Conservation (phyloP, 305 asterid species). For the Solanum hybrid region DNA sequence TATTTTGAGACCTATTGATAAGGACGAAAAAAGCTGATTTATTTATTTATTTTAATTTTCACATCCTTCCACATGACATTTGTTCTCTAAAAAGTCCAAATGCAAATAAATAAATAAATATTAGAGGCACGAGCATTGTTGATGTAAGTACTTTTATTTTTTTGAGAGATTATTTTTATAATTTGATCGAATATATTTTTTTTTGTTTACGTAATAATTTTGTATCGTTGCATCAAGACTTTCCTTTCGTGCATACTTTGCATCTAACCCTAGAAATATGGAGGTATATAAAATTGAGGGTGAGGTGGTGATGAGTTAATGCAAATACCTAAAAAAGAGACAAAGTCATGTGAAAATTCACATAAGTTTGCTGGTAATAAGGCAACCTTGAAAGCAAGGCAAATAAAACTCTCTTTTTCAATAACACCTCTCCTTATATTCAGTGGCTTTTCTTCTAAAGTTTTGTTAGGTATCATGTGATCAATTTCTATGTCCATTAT, state of each 20-base stretch:
- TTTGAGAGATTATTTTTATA: rapidly evolving
- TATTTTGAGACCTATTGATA: neutral
- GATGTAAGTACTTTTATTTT: neutral
- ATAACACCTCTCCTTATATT: neutral
- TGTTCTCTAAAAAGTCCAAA: neutral
- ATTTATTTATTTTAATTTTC: neutral
- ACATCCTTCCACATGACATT: neutral
- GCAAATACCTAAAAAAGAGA: slow-evolving; percentile 11
- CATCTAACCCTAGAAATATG: neutral
- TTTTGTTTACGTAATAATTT: neutral
- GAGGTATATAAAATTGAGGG: neutral
- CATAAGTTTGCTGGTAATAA: slow-evolving; percentile 6
- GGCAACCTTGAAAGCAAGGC: slow-evolving; percentile 13
- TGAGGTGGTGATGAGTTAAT: slow-evolving; percentile 13
- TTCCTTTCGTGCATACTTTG: neutral
- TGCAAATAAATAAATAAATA: neutral
- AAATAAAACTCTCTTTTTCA: slow-evolving; percentile 9
- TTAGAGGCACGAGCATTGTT: neutral
- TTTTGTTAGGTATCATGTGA: slow-evolving; percentile 13
- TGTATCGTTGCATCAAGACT: neutral
- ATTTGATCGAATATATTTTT: rapidly evolving
- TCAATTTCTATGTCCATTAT: neutral
- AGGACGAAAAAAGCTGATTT: neutral
- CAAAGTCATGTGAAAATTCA: slow-evolving; percentile 28
- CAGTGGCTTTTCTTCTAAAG: slow-evolving; percentile 9